Evolutionary conservation across 2,329 filamentous ascomycete species (phyloP).

Genomic region (Fusarium zealandicum): DNA sequence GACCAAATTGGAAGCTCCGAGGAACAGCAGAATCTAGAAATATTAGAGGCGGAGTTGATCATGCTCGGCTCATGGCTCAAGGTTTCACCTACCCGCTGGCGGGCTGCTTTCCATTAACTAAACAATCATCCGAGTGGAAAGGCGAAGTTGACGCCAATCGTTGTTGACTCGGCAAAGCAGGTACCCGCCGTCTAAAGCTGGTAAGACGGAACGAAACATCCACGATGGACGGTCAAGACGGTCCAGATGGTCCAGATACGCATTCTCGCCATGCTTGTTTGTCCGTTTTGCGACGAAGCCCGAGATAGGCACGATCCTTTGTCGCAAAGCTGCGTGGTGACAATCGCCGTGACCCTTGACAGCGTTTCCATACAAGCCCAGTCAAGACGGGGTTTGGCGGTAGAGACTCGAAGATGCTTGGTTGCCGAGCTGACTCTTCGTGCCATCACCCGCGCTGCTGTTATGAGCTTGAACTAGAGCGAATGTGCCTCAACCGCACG

Average conservation of each 20-base stretch:
- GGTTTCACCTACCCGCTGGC: conserved; percentile 18
- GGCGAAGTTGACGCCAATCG: conserved; percentile 1
- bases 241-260: too few species aligned
- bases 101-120: conserved; percentile 5
- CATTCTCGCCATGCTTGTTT: neutral
- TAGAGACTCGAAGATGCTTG: too few species aligned
- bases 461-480: too few species aligned
- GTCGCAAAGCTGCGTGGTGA: neutral
- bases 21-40: conserved; percentile 11
- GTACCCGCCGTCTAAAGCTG: conserved; percentile 19
- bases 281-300: neutral
- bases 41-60: neutral
- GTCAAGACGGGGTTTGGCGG: too few species aligned
- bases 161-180: conserved; percentile 18
- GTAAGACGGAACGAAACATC: neutral
- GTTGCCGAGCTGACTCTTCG: too few species aligned
- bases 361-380: neutral
- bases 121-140: neutral
- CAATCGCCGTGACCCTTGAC: neutral
- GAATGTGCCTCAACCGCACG: too few species aligned
- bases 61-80: conserved; percentile 15
- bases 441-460: too few species aligned
- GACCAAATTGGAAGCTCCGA: conserved; percentile 6
- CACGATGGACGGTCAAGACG: neutral
- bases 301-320: neutral